Conservation (phyloP, 2,329 filamentous ascomycete genomes). For the Dothistroma pini region DNA sequence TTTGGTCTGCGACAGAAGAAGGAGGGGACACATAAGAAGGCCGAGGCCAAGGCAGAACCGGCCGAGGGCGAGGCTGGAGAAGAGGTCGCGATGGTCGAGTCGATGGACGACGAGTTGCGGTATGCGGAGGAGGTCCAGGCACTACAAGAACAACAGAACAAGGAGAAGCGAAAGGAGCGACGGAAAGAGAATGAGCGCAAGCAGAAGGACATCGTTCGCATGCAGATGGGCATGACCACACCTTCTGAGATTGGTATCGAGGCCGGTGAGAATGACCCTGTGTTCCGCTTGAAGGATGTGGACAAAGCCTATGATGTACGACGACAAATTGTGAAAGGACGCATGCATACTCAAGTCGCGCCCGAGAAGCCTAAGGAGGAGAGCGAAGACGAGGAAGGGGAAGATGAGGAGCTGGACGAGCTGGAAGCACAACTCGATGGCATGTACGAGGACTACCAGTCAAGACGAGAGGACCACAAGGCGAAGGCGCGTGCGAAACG, state of each 20-base stretch:
- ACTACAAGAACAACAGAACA: conserved; percentile 72
- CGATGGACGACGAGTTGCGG: conserved; percentile 91
- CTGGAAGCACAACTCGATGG: conserved; percentile 81
- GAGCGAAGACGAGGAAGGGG: conserved; percentile 52
- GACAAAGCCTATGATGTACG: conserved; percentile 70
- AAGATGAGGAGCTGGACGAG: conserved; percentile 74
- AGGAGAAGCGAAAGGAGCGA: conserved; percentile 77
- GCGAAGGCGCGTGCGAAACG: conserved; percentile 90
- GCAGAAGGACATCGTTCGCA: conserved; percentile 87
- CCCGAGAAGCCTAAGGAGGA: conserved; percentile 40
- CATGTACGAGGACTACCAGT: conserved; percentile 83
- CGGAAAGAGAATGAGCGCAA: conserved; percentile 90
- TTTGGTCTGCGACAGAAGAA: conserved; percentile 85
- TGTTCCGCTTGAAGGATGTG: conserved; percentile 80
- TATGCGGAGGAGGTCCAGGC: conserved; percentile 84
- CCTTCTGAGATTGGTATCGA: conserved; percentile 93
- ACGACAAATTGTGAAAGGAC: conserved; percentile 65
- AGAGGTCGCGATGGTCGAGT: conserved; percentile 73
- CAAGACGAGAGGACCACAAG: conserved; percentile 72
- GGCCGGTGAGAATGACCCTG: conserved; percentile 60
- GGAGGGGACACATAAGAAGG: conserved; percentile 31
- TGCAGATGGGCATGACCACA: conserved; percentile 96
- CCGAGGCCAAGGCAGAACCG: conserved; percentile 37
- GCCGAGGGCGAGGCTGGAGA: conserved; percentile 42
- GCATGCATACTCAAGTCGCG: conserved; percentile 67